Evolutionary conservation across 2,329 filamentous ascomycete genomes (phyloP).

Genomic region (Alternaria alternata): DNA sequence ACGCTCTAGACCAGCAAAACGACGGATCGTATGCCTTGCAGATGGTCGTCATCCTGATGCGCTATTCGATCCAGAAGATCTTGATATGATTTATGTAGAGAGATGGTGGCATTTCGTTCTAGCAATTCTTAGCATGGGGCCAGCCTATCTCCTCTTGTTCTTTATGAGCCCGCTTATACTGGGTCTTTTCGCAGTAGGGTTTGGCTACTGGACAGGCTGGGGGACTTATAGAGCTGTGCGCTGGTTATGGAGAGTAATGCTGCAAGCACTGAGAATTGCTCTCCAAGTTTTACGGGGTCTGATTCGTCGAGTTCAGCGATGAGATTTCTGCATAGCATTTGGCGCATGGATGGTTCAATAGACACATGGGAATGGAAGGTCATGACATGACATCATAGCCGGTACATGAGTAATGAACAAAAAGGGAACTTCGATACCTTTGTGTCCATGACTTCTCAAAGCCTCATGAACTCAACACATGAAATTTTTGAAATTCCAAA

Average conservation of each 20-base stretch:
- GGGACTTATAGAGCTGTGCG: background rate
- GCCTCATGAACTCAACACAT: background rate
- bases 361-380: background rate
- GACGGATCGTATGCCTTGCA: background rate
- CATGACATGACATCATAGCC: background rate
- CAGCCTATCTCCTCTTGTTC: slow-evolving; percentile 8
- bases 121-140: slow-evolving; percentile 8
- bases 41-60: background rate
- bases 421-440: too few relatives aligned
- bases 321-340: slow-evolving; percentile 4
- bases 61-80: slow-evolving; percentile 2
- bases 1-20: background rate
- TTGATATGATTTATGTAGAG: background rate
- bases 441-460: too few relatives aligned
- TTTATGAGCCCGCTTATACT: background rate
- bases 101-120: background rate
- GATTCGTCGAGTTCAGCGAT: background rate
- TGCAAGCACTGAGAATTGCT: background rate
- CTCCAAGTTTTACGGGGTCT: background rate
- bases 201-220: slow-evolving; percentile 1
- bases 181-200: background rate
- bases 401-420: background rate
- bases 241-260: background rate
- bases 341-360: background rate
- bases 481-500: background rate